These are phyloP conservation scores for Platanthera zijinensis DNA, from an alignment of 106 monocot genomes.

Conservation along the genomic window DNA sequence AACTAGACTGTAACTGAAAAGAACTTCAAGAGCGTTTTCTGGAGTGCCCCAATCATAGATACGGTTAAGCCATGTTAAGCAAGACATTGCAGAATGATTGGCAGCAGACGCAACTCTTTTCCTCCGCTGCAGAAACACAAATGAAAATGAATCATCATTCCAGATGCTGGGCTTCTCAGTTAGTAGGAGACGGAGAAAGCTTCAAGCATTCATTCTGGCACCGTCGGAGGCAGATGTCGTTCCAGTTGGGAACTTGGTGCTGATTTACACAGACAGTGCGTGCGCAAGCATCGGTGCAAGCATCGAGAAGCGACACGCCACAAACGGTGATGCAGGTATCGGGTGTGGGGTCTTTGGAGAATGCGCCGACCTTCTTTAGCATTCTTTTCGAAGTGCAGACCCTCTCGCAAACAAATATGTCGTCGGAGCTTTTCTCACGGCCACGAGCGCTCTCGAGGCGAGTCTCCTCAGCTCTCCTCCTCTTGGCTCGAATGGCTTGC, in stretches of 20 bases:
- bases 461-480: slow-evolving; percentile 57
- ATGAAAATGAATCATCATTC: not conserved
- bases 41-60: not conserved
- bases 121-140: not conserved
- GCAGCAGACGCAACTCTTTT: not conserved
- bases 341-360: slow-evolving; percentile 88
- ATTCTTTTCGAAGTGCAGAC: slow-evolving; percentile 95
- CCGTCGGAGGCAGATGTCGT: slow-evolving; percentile 83
- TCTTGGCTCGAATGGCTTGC: slow-evolving; percentile 60
- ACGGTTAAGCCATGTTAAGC: not conserved
- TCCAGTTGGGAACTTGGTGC: slow-evolving; percentile 97
- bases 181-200: slow-evolving; percentile 47
- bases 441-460: slow-evolving; percentile 60
- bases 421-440: slow-evolving; percentile 82
- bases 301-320: slow-evolving; percentile 83
- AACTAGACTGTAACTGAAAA: not conserved
- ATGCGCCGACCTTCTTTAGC: slow-evolving; percentile 93
- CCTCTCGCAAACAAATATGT: slow-evolving; percentile 90
- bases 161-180: not conserved
- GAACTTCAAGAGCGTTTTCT: not conserved
- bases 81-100: not conserved
- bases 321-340: slow-evolving; percentile 95
- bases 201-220: slow-evolving; percentile 92
- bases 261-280: slow-evolving; percentile 93
- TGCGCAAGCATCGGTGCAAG: slow-evolving; percentile 90